These are phyloP conservation scores for Hymenoscyphus occultus DNA, from an alignment of 2,329 filamentous ascomycete species.

Conservation along the genomic window DNA sequence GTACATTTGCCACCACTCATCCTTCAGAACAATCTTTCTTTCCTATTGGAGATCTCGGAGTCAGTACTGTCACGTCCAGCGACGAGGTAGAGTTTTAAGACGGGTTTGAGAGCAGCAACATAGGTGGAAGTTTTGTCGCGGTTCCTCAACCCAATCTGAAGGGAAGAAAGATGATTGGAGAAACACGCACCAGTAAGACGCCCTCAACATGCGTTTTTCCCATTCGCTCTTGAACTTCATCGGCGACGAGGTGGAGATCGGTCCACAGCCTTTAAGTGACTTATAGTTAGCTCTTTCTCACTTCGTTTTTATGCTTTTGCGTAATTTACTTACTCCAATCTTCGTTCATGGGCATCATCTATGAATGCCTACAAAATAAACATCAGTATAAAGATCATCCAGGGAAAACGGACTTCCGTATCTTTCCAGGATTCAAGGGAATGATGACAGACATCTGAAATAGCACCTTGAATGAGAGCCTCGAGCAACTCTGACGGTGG, in stretches of 20 bases:
- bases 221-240: background rate
- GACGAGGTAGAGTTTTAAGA: no score
- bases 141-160: no score
- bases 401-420: background rate
- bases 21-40: background rate
- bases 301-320: background rate
- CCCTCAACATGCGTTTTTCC: background rate
- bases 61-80: no score
- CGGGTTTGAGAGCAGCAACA: no score
- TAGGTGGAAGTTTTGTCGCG: no score
- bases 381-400: background rate
- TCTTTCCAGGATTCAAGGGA: background rate
- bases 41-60: background rate
- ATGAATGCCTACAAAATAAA: background rate
- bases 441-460: background rate
- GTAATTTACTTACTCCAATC: background rate
- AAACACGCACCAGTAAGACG: background rate
- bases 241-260: background rate
- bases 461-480: background rate
- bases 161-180: no score
- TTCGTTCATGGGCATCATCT: background rate
- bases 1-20: background rate
- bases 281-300: background rate
- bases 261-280: background rate
- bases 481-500: background rate